Conservation (phyloP, 2,329 filamentous ascomycete genomes). For the Pseudopyrenochaeta lycopersici region DNA sequence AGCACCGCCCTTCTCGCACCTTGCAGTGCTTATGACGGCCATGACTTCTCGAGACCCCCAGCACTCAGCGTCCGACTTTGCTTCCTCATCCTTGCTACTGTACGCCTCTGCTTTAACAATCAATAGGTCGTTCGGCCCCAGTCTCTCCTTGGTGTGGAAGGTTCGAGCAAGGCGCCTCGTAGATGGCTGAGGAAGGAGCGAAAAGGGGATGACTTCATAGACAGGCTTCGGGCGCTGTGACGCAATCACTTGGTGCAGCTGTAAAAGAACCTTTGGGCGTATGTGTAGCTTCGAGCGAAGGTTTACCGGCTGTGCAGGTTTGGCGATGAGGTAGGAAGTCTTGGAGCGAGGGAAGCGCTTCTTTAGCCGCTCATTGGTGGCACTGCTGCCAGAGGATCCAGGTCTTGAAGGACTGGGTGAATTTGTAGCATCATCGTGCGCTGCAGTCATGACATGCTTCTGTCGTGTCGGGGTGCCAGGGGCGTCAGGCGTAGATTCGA, state of each 20-base stretch:
- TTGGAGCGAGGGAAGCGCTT: slow-evolving; percentile 63
- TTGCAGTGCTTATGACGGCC: slow-evolving; percentile 71
- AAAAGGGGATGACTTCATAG: slow-evolving; percentile 77
- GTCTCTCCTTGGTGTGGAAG: slow-evolving; percentile 68
- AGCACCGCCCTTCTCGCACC: slow-evolving; percentile 63
- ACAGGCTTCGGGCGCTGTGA: slow-evolving; percentile 70
- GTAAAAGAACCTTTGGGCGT: slow-evolving; percentile 73
- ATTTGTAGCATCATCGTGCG: slow-evolving; percentile 16
- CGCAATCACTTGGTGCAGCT: slow-evolving; percentile 72
- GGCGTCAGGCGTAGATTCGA: slow-evolving; percentile 2
- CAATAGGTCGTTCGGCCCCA: slow-evolving; percentile 75
- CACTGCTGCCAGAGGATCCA: slow-evolving; percentile 48
- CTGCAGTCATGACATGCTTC: slow-evolving; percentile 12
- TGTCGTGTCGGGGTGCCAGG: slow-evolving; percentile 3
- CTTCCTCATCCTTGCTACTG: slow-evolving; percentile 51
- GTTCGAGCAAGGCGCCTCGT: slow-evolving; percentile 66
- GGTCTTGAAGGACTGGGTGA: slow-evolving; percentile 43
- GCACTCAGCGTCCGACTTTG: slow-evolving; percentile 58
- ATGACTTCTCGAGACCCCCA: slow-evolving; percentile 66
- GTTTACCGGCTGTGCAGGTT: slow-evolving; percentile 68
- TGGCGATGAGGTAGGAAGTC: slow-evolving; percentile 73
- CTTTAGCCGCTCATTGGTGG: slow-evolving; percentile 48
- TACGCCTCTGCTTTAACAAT: slow-evolving; percentile 77
- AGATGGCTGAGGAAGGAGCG: slow-evolving; percentile 62
- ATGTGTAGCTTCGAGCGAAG: slow-evolving; percentile 70